phyloP scores from a whole-genome alignment of 768 basidiomycete species.

The Tephrocybe sp. region DNA sequence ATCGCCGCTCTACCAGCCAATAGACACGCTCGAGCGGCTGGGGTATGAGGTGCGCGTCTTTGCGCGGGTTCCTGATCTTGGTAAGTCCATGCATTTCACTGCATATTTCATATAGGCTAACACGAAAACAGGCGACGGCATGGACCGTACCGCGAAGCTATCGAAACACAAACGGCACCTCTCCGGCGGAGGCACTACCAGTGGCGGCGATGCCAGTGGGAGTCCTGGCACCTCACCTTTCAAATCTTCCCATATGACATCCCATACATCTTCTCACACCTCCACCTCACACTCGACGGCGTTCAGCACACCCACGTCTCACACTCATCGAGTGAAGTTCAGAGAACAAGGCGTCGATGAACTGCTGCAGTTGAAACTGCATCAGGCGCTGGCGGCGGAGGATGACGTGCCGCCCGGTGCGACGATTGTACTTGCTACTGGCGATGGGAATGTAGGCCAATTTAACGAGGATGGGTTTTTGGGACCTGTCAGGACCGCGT shows the following conservation, averaged over 20 bases:
- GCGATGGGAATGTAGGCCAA: slow-evolving; percentile 89
- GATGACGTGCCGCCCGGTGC: slow-evolving; percentile 64
- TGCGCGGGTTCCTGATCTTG: slow-evolving; percentile 66
- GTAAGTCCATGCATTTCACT: slow-evolving; percentile 18
- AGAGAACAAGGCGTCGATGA: slow-evolving; percentile 96
- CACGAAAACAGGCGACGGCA: slow-evolving; percentile 41
- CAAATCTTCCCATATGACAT: not conserved
- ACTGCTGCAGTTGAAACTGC: slow-evolving; percentile 86
- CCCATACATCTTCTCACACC: not conserved
- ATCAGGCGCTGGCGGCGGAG: slow-evolving; percentile 75
- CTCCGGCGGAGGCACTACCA: slow-evolving; percentile 11
- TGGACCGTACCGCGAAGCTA: slow-evolving; percentile 43
- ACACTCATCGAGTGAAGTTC: slow-evolving; percentile 50
- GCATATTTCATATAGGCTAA: too few relatives aligned
- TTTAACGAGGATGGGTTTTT: slow-evolving; percentile 93
- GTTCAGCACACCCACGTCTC: not conserved
- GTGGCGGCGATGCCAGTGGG: slow-evolving; percentile 1
- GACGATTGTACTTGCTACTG: slow-evolving; percentile 89
- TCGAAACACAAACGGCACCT: slow-evolving; percentile 13
- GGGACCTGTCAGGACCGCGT: slow-evolving; percentile 77
- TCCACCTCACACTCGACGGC: not conserved
- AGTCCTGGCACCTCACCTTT: not conserved
- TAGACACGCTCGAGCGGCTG: slow-evolving; percentile 67
- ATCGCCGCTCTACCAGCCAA: slow-evolving; percentile 80
- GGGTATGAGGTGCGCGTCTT: slow-evolving; percentile 75